Base-by-base conservation (phyloP, 129 eudicot genomes). In the Cynara cardunculus region DNA sequence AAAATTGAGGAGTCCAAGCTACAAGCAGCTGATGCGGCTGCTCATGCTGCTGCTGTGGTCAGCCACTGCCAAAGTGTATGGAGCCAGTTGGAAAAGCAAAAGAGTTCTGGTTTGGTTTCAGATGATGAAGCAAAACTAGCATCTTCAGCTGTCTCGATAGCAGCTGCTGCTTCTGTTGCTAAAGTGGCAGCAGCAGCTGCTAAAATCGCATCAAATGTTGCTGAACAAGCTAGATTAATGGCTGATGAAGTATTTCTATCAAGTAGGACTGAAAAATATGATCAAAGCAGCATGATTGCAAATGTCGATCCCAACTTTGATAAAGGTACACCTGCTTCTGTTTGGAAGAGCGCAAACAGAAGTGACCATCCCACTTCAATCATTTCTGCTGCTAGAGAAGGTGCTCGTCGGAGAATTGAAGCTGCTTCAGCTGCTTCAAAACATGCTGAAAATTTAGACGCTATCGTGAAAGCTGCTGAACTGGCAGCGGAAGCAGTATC, bases 151-250 rank as follows among this genome's bases (percentile, higher is more conserved):
- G 90, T 81, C 67, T 88, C 97, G 26, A 83, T 93, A 41, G 92
- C 98, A 65, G 97, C 99, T 5, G 95, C 99, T 78, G 88, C 98
- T 74, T 89, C 95, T 84, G 97, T 96, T 87, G 98, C 99, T 64
- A 96, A 96, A 85, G 98, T 95, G 9, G 99, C 99, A 5, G 97
- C 99, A 71, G 93, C 91, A 32, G 97, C 97, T 72, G 99, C 99
- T 64, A 86, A 88, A 85, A 77, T 96, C 80, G 99, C 98, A 19
- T 89, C 92, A 53, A 32, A 81, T 81, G 94, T 90, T 76, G 95
- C 97, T 14, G 78, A 89, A 80, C 97, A 91, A 84, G 93, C 97
- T 35, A 93, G 88, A 77, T 86, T 86, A 76, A 89, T 96, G 97
- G 98, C 92, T n/a, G 97, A 92, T 37, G 97, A 96, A 76, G 97